Base-by-base conservation (phyloP, 495 filamentous ascomycete species). In the Pyronema omphalodes region DNA sequence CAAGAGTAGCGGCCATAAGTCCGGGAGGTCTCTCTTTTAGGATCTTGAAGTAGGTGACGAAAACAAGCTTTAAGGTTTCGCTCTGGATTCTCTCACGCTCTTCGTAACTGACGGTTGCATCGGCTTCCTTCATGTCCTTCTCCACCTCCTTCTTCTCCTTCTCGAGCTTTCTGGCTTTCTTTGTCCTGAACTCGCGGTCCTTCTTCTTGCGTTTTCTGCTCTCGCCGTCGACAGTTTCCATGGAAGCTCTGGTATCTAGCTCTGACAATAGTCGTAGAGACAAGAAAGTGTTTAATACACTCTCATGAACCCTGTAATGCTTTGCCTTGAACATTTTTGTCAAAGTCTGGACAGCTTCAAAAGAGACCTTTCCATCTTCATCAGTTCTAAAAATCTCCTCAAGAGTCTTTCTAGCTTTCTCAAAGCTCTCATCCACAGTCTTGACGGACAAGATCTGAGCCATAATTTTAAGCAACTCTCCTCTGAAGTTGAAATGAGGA, bases 401-500 rank as follows among this genome's bases (percentile, higher is more conserved):
- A 37, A 98, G 66, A 0, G 88, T 81, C 52, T 84, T 74, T 12
- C 55, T 51, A 6, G 15, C 19, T 7, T 12, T 36, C 7, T 44
- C 46, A 33, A 57, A 57, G 37, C 33, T 36, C 9, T 57, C 50
- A 14, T 57, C 51, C 19, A 57, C 35, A 7, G 55, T 45, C 51
- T 37, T 44, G 29, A 57, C 71, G 59, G 85, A 84, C 7, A 96
- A 72, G 51, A 88, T 88, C 58, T 81, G 80, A 36, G 94, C 78
- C 35, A 98, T 62, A 40, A 96, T 86, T 69, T 84, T 84, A 37
- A 96, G 67, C 29, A 98, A 70, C 34, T 96, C 93, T 33, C 71
- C 73, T 7, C 93, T 76, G 68, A 91, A 94, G 69, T 98, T 98
- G 76, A 98, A 98, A 70, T 98, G 93, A 9, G 91, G 85, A 5